These are phyloP conservation scores for Persicaria maculosa DNA, from an alignment of 148 eudicot species.

Conservation along the genomic window DNA sequence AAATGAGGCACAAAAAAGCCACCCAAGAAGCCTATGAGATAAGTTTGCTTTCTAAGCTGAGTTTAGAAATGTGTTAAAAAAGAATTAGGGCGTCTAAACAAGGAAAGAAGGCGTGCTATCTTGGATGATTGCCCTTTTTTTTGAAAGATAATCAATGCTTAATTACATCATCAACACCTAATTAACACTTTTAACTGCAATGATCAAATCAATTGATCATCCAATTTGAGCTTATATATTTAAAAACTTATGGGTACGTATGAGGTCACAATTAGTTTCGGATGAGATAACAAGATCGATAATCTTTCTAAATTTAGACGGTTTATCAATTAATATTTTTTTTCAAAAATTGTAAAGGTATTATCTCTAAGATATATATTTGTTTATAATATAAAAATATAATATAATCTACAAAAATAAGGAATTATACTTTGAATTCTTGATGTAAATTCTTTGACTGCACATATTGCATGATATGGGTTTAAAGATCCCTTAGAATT, in stretches of 20 bases:
- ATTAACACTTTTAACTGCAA: not conserved
- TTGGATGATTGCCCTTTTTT: not conserved
- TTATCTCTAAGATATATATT: no score
- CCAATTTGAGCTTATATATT: no score
- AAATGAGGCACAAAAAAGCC: not conserved
- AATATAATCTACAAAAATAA: not conserved
- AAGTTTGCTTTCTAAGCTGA: not conserved
- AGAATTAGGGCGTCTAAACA: constrained; percentile 1
- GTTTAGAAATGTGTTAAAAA: not conserved
- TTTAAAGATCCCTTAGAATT: no score
- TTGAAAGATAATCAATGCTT: not conserved
- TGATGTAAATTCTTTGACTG: not conserved
- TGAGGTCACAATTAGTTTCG: not conserved
- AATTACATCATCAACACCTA: not conserved
- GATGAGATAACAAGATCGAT: not conserved
- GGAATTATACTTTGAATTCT: not conserved
- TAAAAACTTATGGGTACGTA: not conserved
- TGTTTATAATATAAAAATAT: no score
- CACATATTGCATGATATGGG: not conserved
- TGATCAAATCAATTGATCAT: not conserved
- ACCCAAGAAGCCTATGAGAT: not conserved
- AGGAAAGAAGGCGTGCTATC: not conserved
- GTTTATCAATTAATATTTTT: no score
- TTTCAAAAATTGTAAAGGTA: no score
- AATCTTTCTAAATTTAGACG: not conserved